Base-by-base conservation (phyloP, 73 alveolate genomes). In the Blepharisma stoltei region DNA sequence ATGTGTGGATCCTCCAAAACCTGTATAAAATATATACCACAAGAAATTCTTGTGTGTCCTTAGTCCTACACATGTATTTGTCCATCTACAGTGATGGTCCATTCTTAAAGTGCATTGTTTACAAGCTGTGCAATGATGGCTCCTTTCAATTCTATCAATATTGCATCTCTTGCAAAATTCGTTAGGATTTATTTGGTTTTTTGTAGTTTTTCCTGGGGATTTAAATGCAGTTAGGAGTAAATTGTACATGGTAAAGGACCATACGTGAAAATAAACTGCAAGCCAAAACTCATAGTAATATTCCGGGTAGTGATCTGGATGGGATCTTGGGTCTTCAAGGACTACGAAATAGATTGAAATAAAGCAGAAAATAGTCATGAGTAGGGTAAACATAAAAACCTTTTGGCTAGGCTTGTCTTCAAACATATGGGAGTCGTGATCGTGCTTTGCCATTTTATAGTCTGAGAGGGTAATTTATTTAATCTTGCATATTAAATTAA, bases 1-100 rank as follows among this genome's bases (percentile, higher is more conserved):
- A 25, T 60, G 73, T 8, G 14, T 14, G 5, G 73, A 14, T 60
- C 73, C 73, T 20, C 79, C 55, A 18, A 43, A 0, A 9, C 71
- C 55, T 44, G 65, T 69, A 5, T 49, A 71, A 20, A 71, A 48
- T 9, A 20, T 71, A 23, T 27, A 50, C 76, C 50, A 50, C 32
- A 49, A 27, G 50, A 71, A 71, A 23, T 71, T 20, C 65, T 71
- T 71, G 44, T 50, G 77, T 18, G 45, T 71, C 9, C n/a, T 9
- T 7, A 49, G 37, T 11, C 82, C 82, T 9, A 71, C 6, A 6
- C 82, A 71, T 7, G 45, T 71, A 50, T 46, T 71, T 50, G 44
- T 46, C 82, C 82, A 71, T 8, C 44, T 14, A 71, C 82, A 71
- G 37, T 71, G 82, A 53, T 71, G 82, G 50, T 71, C 82, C 82